These are phyloP conservation scores for Aspergillus indologenus DNA, from an alignment of 495 filamentous ascomycete species.

Conservation along the genomic window DNA sequence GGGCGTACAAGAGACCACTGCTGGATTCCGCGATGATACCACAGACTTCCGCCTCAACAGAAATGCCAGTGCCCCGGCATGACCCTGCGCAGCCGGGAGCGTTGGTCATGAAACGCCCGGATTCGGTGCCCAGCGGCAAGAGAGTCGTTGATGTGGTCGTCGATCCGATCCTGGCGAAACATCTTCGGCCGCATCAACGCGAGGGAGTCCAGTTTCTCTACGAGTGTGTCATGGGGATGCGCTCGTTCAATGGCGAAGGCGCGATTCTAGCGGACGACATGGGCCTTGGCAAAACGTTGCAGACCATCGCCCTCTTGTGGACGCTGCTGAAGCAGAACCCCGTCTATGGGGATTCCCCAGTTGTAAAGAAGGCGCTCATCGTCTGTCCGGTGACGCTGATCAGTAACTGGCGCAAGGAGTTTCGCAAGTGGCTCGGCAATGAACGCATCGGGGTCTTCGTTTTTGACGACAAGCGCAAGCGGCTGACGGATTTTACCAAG, in stretches of 20 bases:
- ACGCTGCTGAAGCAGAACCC: slow-evolving; percentile 81
- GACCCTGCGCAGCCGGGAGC: slow-evolving; percentile 59
- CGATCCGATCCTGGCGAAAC: slow-evolving; percentile 64
- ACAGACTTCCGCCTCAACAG: slow-evolving; percentile 22
- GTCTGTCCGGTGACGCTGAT: slow-evolving; percentile 79
- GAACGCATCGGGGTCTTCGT: slow-evolving; percentile 76
- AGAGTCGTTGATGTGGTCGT: slow-evolving; percentile 77
- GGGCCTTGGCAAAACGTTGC: slow-evolving; percentile 77
- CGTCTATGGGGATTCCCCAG: slow-evolving; percentile 55
- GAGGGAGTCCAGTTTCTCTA: slow-evolving; percentile 78
- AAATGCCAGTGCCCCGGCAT: slow-evolving; percentile 60
- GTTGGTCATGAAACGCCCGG: slow-evolving; percentile 67
- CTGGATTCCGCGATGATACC: slow-evolving; percentile 51
- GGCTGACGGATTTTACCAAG: slow-evolving; percentile 70
- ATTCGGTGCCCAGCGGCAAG: slow-evolving; percentile 56
- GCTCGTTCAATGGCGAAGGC: slow-evolving; percentile 66
- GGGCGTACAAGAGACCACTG: slow-evolving; percentile 60
- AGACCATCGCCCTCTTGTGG: slow-evolving; percentile 77
- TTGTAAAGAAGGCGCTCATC: slow-evolving; percentile 75
- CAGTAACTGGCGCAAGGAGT: slow-evolving; percentile 78
- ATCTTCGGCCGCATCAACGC: slow-evolving; percentile 71
- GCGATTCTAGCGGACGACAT: slow-evolving; percentile 82
- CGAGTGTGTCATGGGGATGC: slow-evolving; percentile 82
- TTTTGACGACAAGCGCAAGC: slow-evolving; percentile 62
- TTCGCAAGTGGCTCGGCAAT: slow-evolving; percentile 76